Base-by-base conservation (phyloP, 805 yeast species). In the Kodamaea hsintzibuensis region DNA sequence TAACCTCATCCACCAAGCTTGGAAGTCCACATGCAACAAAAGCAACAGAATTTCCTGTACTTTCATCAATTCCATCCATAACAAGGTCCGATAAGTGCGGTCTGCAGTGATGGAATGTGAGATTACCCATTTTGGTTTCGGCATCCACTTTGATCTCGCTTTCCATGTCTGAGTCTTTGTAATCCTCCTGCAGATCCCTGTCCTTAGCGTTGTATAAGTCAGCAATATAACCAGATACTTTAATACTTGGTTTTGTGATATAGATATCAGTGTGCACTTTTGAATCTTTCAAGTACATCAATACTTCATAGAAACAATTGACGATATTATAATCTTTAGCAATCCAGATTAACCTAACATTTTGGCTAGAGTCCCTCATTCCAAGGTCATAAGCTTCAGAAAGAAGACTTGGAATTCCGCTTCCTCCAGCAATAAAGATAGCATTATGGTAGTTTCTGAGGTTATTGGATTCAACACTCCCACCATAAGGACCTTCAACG, bases 21-120 rank as follows among this genome's bases (percentile, higher is more conserved):
- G 82, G 78, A 49, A 85, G 88, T 7, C 91, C 91, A 71, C 91
- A 86, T 12, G 82, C 73, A 38, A 85, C 71, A 42, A 86, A 75
- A 0, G 81, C 81, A n/a, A 78, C 64, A 2, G 85, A 71, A 40
- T 42, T 50, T 0, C 83, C 80, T 1, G 57, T 42, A 0, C 79
- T 67, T 18, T 69, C 68, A 7, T 67, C 61, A 5, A 79, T 64
- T 46, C 74, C 78, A 1, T 68, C 54, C 2, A 58, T 53, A 0
- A 84, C 72, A 2, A 82, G 54, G 2, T 62, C 61, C 0, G 67
- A 67, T 42, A 84, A 55, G 49, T 72, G 62, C 1, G 90, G 89
- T 59, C 88, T 72, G 39, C 63, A 66, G 5, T 55, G 58, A n/a
- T 46, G 50, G 54, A 65, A 60, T 1, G 47, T 49, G 4, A 66